Evolutionary conservation across 2,329 filamentous ascomycete species (phyloP).

Genomic region (Cytospora schulzeri): DNA sequence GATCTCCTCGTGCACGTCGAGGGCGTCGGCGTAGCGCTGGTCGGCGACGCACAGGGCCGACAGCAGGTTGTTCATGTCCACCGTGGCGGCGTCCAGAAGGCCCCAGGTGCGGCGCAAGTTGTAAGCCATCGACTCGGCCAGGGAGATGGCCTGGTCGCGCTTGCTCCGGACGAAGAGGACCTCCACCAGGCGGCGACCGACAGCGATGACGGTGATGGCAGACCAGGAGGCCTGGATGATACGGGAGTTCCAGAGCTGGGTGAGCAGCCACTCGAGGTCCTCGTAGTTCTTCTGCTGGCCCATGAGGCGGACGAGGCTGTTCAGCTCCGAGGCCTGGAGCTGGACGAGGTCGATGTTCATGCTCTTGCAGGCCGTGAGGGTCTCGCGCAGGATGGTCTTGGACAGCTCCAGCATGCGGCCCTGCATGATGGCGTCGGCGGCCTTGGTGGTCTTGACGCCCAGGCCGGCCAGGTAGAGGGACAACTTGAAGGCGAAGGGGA

Average conservation of each 20-base stretch:
- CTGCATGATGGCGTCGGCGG: slow-evolving; percentile 27
- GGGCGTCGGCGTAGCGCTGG: slow-evolving; percentile 25
- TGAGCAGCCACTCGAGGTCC: slow-evolving; percentile 29
- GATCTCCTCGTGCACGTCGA: slow-evolving; percentile 28
- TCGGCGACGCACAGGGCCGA: slow-evolving; percentile 27
- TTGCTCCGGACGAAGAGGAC: slow-evolving; percentile 27
- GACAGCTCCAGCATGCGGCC: slow-evolving; percentile 28
- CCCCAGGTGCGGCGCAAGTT: slow-evolving; percentile 30
- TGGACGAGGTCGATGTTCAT: slow-evolving; percentile 29
- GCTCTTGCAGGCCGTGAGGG: slow-evolving; percentile 26
- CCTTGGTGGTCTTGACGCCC: slow-evolving; percentile 34
- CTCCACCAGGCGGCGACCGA: slow-evolving; percentile 27
- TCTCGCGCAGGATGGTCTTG: slow-evolving; percentile 29
- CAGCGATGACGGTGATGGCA: slow-evolving; percentile 26
- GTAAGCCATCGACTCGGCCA: slow-evolving; percentile 29
- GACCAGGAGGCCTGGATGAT: slow-evolving; percentile 28
- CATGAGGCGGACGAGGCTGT: slow-evolving; percentile 29
- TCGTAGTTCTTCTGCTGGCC: slow-evolving; percentile 30
- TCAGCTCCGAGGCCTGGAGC: slow-evolving; percentile 27
- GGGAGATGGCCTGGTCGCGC: slow-evolving; percentile 26
- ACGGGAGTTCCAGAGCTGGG: slow-evolving; percentile 29
- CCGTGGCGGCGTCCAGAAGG: slow-evolving; percentile 27
- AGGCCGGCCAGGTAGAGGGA: slow-evolving; percentile 28
- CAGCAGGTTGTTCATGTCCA: slow-evolving; percentile 29
- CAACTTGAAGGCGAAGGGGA: slow-evolving; percentile 28